Conservation (phyloP, 1,139 yeast species). For the Schwanniomyces etchellsii region DNA sequence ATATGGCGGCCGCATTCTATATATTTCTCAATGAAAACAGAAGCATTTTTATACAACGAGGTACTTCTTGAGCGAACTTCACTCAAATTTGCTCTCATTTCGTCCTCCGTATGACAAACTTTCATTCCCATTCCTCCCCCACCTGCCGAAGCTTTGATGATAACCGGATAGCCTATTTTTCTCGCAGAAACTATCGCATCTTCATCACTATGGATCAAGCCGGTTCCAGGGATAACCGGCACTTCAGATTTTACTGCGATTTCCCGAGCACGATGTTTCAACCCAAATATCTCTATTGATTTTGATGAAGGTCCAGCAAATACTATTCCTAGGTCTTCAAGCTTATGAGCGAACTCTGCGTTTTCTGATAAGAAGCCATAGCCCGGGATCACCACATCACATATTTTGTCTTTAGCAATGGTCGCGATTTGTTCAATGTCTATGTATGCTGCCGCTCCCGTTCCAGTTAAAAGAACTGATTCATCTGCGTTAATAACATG, state of each 20-base stretch:
- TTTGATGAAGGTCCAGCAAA: conserved; percentile 45
- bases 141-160: conserved; percentile 46
- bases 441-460: conserved; percentile 37
- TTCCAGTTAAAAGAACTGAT: conserved; percentile 28
- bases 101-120: conserved; percentile 26
- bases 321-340: conserved; percentile 27
- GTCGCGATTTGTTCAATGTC: conserved; percentile 34
- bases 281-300: conserved; percentile 26
- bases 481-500: conserved; percentile 32
- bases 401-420: conserved; percentile 25
- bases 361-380: conserved; percentile 39
- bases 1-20: conserved; percentile 40
- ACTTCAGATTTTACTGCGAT: conserved; percentile 26
- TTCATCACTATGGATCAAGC: conserved; percentile 26
- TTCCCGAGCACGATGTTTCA: conserved; percentile 28
- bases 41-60: conserved; percentile 36
- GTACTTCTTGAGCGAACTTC: conserved; percentile 39
- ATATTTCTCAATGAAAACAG: conserved; percentile 40
- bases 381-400: conserved; percentile 42
- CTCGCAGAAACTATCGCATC: conserved; percentile 26
- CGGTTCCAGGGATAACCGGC: conserved; percentile 47
- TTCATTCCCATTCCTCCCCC: conserved; percentile 51
- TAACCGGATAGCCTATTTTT: conserved; percentile 40
- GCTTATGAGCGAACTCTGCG: conserved; percentile 33
- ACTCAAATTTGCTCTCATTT: conserved; percentile 24